Base-by-base conservation (phyloP, 331 rosid genomes). In the Rhamnella rubrinervis region DNA sequence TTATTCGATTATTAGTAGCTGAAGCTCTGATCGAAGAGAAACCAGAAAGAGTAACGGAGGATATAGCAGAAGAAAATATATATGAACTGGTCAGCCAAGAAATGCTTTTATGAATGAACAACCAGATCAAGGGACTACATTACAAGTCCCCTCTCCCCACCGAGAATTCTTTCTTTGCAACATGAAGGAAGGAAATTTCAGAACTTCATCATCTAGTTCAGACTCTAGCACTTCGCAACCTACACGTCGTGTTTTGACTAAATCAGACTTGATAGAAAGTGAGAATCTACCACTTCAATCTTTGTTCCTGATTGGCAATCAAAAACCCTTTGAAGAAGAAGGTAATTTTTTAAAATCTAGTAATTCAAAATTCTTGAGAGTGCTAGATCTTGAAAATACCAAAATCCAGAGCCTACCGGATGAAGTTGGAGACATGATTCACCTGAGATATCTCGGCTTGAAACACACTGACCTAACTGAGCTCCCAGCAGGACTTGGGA, bases 1-100 rank as follows among this genome's bases (percentile, higher is more conserved):
- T 70, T 70, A 70, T 57, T 15, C 67, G 66, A 61, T 47, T 76
- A 57, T 68, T 76, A 41, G 75, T 63, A 70, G 80, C 80, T 25
- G 66, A 70, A 38, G 67, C 69, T 55, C 55, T 76, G 67, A 57
- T 76, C 49, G 28, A 76, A 37, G 71, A 63, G 18, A 63, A 56
- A 39, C 57, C 57, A 70, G 75, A 67, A 61, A 65, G 17, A 25
- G 31, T 63, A 12, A 56, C 47, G 71, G 80, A 70, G 66, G 75
- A 63, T 56, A 25, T 49, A 26, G 80, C 80, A 49, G 66, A 69
- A 47, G 56, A 70, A 63, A 23, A 64, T 14, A 37, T 76, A 57
- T 17, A 16, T 37, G 67, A 76, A 63, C 37, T 76, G 69, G 38
- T 76, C 61, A 70, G 40, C 66, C 74, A 35, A 59, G 62, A 59